phyloP scores from a whole-genome alignment of 441 rosid species.

The Pelargonium citronellum region DNA sequence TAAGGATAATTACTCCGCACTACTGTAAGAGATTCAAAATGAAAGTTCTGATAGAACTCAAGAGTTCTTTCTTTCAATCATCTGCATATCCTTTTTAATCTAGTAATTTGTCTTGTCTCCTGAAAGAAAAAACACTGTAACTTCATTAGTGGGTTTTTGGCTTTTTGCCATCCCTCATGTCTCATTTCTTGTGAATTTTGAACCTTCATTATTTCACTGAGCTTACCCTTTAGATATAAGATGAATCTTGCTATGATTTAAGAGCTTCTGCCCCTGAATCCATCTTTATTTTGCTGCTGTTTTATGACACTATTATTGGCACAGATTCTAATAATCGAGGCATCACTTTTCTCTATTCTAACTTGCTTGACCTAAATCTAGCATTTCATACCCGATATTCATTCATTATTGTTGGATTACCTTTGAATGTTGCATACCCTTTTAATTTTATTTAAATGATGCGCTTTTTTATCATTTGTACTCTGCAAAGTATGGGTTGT shows the following conservation, averaged over 20 bases:
- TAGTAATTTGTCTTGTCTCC: slow-evolving; percentile 5
- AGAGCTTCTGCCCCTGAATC: background rate
- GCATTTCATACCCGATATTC: background rate
- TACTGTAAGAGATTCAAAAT: background rate
- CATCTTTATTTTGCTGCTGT: background rate
- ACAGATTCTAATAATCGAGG: background rate
- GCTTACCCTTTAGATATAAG: background rate
- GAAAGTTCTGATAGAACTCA: slow-evolving; percentile 10
- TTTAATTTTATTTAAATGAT: background rate
- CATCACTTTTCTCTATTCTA: background rate
- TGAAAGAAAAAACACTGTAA: background rate
- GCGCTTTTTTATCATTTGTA: background rate
- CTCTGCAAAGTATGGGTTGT: background rate
- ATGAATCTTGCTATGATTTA: background rate
- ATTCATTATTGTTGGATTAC: background rate
- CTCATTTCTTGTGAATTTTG: slow-evolving; percentile 10
- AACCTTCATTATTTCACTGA: background rate
- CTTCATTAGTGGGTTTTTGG: background rate
- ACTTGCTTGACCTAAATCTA: background rate
- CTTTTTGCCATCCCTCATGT: background rate
- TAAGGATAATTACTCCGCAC: background rate
- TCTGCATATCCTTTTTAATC: background rate
- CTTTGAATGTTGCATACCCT: background rate
- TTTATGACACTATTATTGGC: background rate
- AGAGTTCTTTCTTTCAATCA: slow-evolving; percentile 8